Base-by-base conservation (phyloP, 192 early-diverging fungal genomes). In the Spinellus fusiger region DNA sequence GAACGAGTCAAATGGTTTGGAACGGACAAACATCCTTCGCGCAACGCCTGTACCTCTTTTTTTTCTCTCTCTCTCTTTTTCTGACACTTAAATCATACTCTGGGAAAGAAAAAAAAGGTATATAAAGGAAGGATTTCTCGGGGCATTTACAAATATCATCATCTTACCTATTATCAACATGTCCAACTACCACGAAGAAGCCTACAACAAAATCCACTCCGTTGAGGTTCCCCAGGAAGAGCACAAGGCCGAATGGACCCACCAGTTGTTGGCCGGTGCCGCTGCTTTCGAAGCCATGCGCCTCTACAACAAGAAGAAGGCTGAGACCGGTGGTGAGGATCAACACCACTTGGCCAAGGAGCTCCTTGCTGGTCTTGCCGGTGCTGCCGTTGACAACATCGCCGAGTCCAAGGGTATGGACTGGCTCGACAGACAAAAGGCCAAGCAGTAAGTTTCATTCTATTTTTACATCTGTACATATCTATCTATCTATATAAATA, bases 221-320 rank as follows among this genome's bases (percentile, higher is more conserved):
- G 62, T 64, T 23, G 25, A 64, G 0, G 8, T 27, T 1, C 62
- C 62, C 53, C 29, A 31, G 20, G 66, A 62, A 7, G 54, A 62
- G 44, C 63, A 76, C 33, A 37, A 76, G 33, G 60, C 66, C 35
- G 8, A 29, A 4, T 72, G 65, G 66, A 51, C 65, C 25, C 74
- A 76, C 56, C 72, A 76, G 46, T 37, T 70, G n/a, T 29, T 82
- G 27, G 77, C 73, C 16, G 73, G 71, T 32, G 80, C 78, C 27
- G 80, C 78, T 10, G 80, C 69, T 29, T 80, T 78, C 56, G 80
- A 76, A 46, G 80, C 78, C 26, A 72, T 79, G 71, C 75, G 68
- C 31, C 33, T 63, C 2, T 67, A 68, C 27, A 34, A 59, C 28
- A 59, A 59, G 38, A 40, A 56, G 18, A 34, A 59, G 28, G 40